Percentiles rank a stretch among this genome's conserved stretches.
These are phyloP conservation scores for Botrytis fragariae DNA, from an alignment of 2,329 filamentous ascomycete species.

Conservation along the genomic window DNA sequence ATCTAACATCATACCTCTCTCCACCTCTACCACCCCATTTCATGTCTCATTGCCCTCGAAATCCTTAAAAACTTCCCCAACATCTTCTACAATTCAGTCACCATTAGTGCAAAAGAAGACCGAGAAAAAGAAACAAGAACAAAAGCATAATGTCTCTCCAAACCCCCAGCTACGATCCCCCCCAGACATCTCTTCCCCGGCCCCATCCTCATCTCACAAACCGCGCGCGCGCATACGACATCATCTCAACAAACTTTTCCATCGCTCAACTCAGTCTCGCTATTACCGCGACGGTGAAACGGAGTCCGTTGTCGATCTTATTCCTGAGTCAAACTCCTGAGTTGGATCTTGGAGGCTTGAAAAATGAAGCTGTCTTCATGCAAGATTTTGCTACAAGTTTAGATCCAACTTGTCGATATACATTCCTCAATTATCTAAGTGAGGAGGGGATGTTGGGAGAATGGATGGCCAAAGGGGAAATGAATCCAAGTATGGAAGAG, in stretches of 20 bases:
- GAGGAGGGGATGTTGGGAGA: conserved; percentile 11
- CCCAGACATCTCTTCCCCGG: not conserved
- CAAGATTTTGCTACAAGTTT: conserved; percentile 14
- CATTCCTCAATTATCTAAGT: conserved; percentile 16
- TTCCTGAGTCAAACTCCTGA: not conserved
- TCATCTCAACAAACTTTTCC: conserved; percentile 8
- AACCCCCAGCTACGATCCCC: not conserved
- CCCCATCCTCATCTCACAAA: not conserved
- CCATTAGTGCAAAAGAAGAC: not conserved
- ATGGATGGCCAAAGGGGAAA: conserved; percentile 9
- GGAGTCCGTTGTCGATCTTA: not conserved
- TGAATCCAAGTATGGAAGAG: conserved; percentile 8
- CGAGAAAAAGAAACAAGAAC: not conserved
- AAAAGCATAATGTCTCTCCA: conserved; percentile 16
- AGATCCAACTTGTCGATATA: conserved; percentile 18
- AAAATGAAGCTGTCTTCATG: not conserved
- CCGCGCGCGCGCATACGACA: conserved; percentile 5
- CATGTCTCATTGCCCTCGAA: not conserved
- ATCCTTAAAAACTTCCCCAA: not conserved
- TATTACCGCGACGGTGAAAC: conserved; percentile 5
- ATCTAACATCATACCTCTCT: not conserved
- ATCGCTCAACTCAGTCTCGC: conserved; percentile 14
- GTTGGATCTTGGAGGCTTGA: not conserved
- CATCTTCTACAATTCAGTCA: not conserved
- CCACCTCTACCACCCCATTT: not conserved